Evolutionary conservation across 306 rosid species (phyloP).

Genomic region (Hippophae gyantsensis): DNA sequence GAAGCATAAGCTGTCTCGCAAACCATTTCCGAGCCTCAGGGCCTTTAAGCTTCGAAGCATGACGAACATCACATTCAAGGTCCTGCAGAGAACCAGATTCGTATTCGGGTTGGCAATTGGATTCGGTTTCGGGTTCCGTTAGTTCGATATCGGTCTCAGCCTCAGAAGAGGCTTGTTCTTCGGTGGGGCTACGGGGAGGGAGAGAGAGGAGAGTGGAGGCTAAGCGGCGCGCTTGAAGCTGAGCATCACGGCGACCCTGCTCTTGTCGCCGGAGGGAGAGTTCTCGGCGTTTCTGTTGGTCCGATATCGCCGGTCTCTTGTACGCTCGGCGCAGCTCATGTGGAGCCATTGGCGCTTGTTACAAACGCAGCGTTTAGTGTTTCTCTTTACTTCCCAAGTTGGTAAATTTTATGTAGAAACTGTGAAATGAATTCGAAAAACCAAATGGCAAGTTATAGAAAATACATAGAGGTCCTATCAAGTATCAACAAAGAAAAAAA

Average conservation of each 20-base stretch:
- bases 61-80: slow-evolving; percentile 28
- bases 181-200: slow-evolving; percentile 26
- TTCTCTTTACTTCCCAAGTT: no score
- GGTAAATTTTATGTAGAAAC: no score
- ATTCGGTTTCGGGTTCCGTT: slow-evolving; percentile 17
- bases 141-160: slow-evolving; percentile 23
- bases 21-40: slow-evolving; percentile 86
- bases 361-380: no score
- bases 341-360: slow-evolving; percentile 44
- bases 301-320: slow-evolving; percentile 70
- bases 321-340: slow-evolving; percentile 67
- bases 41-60: slow-evolving; percentile 39
- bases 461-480: no score
- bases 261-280: slow-evolving; percentile 59
- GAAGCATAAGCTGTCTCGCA: slow-evolving; percentile 80
- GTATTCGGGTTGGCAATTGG: slow-evolving; percentile 14
- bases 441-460: no score
- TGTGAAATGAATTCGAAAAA: no score
- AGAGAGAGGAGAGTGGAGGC: slow-evolving; percentile 71
- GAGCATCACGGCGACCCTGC: slow-evolving; percentile 76
- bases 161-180: slow-evolving; percentile 15
- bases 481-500: no score
- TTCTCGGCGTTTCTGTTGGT: slow-evolving; percentile 69
- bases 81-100: slow-evolving; percentile 22
- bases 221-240: slow-evolving; percentile 61